A percentile compares a stretch with the other conserved stretches of the same genome.
These are phyloP conservation scores for Pseudopithomyces chartarum DNA, from an alignment of 2,329 filamentous ascomycete genomes.

Conservation along the genomic window DNA sequence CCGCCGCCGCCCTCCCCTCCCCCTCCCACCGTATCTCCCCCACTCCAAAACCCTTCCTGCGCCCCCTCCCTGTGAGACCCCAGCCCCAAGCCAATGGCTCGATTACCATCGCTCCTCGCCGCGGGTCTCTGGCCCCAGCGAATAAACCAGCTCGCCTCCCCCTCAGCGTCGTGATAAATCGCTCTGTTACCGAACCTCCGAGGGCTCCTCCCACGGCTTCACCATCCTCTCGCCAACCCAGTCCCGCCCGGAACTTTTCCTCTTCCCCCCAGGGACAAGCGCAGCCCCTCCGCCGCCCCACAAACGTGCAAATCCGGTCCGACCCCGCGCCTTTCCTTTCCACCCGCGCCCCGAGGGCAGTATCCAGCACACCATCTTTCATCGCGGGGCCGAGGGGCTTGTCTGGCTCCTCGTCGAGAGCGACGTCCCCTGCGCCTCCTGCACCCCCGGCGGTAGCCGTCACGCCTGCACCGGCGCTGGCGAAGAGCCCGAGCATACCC, in stretches of 20 bases:
- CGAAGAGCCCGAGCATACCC: conserved; percentile 23
- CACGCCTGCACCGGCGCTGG: conserved; percentile 3
- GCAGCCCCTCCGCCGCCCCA: conserved; percentile 44
- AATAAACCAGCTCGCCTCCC: conserved; percentile 30
- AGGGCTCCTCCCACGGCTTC: conserved; percentile 18
- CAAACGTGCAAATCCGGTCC: conserved; percentile 51
- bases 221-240: conserved; percentile 15
- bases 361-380: conserved; percentile 39
- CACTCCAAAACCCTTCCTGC: conserved; percentile 42
- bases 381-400: conserved; percentile 31
- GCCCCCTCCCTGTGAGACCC: conserved; percentile 42
- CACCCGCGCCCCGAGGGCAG: conserved; percentile 37
- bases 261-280: too few relatives aligned
- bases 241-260: conserved; percentile 18
- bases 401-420: not conserved
- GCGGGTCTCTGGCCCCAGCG: conserved; percentile 29
- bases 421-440: conserved; percentile 4
- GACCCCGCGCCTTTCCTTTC: conserved; percentile 51
- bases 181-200: conserved; percentile 39
- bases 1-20: conserved; percentile 7
- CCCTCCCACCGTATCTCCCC: conserved; percentile 33
- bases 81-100: conserved; percentile 35
- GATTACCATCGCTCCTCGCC: conserved; percentile 32
- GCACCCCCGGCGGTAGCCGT: conserved; percentile 8
- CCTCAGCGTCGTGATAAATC: conserved; percentile 28